Evolutionary conservation across 2,329 filamentous ascomycete species (phyloP), one percentile per base, ranked within the genome.

Genomic region (Biscogniauxia mediterranea): DNA sequence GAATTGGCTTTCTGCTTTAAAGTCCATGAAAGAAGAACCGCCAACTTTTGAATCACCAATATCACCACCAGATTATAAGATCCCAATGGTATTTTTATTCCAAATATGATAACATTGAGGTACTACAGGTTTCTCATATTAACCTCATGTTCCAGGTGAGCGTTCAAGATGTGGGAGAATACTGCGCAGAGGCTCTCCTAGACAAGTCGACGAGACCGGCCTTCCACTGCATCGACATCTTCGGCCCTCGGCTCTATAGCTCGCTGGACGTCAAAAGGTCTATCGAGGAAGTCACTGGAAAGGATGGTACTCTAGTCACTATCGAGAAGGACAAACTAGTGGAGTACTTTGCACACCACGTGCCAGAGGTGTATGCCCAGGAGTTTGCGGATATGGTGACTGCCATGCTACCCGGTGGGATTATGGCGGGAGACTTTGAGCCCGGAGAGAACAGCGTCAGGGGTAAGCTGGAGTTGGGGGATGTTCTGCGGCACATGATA

Each of bases 371-470:
- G 0, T 64, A 70, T 38, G 71, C 67, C 1, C 61, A 64, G 20
- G 71, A 71, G 13, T 66, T 73, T n/a, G 70, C 70, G 8, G 71
- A 71, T 46, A 72, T 76, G 66, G 70, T 67, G 0, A 62, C 57
- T 6, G 65, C 69, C 5, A 56, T 60, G 0, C 54, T 72, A 20
- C 63, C 67, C 6, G 73, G 67, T 1, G 74, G 74, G 0, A 61
- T 71, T 23, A 67, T 69, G 54, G 62, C 56, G 1, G 63, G 60
- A 7, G 63, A 73, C 17, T 72, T 67, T 53, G 65, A 56, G 1
- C 66, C 69, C 26, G 68, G 68, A 5, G 68, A 71, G 21, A 52
- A 68, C 3, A 72, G 67, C 0, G 55, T 73, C 1, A 60, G 54
- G 53, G 71, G 74, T 0, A 55, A 63, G n/a, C 46, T 67, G 1